Percentiles rank a stretch among this genome's conserved stretches.
These are phyloP conservation scores for Puccinia triticina DNA, from an alignment of 1,284 basidiomycete genomes.

Conservation along the genomic window DNA sequence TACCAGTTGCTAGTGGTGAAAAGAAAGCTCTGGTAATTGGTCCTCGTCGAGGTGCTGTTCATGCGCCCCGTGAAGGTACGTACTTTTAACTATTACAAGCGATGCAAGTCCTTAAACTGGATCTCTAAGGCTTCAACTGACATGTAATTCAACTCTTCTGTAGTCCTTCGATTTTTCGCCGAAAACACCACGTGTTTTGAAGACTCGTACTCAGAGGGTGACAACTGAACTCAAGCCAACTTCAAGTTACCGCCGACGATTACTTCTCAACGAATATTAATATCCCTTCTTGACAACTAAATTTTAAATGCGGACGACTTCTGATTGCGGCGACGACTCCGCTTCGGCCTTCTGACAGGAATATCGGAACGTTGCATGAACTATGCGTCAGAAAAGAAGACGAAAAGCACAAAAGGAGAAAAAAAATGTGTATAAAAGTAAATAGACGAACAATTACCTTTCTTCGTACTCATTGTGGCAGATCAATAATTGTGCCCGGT, in stretches of 20 bases:
- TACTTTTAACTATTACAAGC: neutral
- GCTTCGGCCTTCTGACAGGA: neutral
- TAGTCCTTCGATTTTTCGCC: slow-evolving; percentile 32
- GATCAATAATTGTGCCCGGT: slow-evolving; percentile 3
- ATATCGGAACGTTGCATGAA: neutral
- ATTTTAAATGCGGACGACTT: neutral
- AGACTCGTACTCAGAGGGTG: neutral
- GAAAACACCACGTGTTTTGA: slow-evolving; percentile 33
- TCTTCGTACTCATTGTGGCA: neutral
- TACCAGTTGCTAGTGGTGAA: slow-evolving; percentile 32
- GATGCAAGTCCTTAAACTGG: neutral
- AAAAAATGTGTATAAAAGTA: neutral
- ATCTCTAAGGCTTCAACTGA: neutral
- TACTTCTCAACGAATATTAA: neutral
- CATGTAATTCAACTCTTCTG: neutral
- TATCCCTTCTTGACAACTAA: neutral
- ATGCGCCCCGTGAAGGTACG: slow-evolving; percentile 44
- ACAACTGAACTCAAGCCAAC: neutral
- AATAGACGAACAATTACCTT: neutral
- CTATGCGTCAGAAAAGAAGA: neutral
- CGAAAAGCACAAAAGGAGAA: neutral
- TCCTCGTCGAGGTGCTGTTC: slow-evolving; percentile 42
- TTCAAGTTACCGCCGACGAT: neutral
- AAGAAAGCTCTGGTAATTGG: slow-evolving; percentile 41
- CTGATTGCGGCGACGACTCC: neutral